These are phyloP conservation scores for Talaromyces piceae DNA, from an alignment of 2,329 filamentous ascomycete species.

Conservation along the genomic window DNA sequence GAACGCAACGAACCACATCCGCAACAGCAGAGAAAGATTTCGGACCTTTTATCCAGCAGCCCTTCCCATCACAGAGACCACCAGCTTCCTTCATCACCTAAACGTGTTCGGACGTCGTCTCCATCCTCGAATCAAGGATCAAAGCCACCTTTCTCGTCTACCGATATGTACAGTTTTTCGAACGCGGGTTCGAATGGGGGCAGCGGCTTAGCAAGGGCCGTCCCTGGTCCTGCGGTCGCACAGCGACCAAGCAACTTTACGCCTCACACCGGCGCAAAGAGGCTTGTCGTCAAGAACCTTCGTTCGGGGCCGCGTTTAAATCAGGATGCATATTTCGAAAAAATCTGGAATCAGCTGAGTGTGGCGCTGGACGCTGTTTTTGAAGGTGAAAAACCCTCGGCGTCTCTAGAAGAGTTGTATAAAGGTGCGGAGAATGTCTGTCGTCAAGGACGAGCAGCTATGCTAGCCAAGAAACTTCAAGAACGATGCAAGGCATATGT, in stretches of 20 bases:
- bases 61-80: slow-evolving; percentile 13
- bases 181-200: slow-evolving; percentile 31
- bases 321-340: slow-evolving; percentile 69
- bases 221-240: slow-evolving; percentile 25
- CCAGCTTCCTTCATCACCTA: slow-evolving; percentile 24
- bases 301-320: slow-evolving; percentile 57
- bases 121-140: slow-evolving; percentile 14
- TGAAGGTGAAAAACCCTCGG: slow-evolving; percentile 51
- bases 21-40: slow-evolving; percentile 37
- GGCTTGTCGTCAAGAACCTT: slow-evolving; percentile 90
- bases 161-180: slow-evolving; percentile 50
- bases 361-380: slow-evolving; percentile 69
- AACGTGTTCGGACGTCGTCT: slow-evolving; percentile 33
- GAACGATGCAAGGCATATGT: slow-evolving; percentile 60
- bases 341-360: slow-evolving; percentile 67
- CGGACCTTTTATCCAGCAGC: slow-evolving; percentile 35
- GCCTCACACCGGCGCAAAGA: slow-evolving; percentile 69
- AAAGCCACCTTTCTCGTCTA: slow-evolving; percentile 21
- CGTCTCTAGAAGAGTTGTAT: slow-evolving; percentile 83
- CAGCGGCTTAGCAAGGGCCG: slow-evolving; percentile 42
- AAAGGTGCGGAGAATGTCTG: slow-evolving; percentile 88
- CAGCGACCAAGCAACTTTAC: slow-evolving; percentile 50
- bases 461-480: slow-evolving; percentile 60
- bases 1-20: slow-evolving; percentile 25
- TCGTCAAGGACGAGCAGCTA: slow-evolving; percentile 62